Evolutionary conservation across 345 rosid species (phyloP).

Genomic region (Brassica juncea): DNA sequence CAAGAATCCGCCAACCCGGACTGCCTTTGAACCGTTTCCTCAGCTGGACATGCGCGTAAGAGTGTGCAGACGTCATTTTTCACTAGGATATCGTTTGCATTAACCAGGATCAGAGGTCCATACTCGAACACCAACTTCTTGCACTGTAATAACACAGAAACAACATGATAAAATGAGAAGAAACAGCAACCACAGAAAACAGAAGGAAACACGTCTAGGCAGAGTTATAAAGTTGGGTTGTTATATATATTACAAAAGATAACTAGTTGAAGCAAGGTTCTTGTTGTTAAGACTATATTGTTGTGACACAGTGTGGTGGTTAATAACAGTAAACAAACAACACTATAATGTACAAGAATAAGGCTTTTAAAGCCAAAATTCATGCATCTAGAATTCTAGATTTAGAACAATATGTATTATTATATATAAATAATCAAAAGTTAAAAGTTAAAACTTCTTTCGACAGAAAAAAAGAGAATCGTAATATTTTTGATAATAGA

Average conservation of each 20-base stretch:
- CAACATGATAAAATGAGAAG: not conserved
- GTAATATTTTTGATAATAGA: no score
- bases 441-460: not conserved
- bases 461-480: not conserved
- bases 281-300: not conserved
- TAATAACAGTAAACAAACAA: constrained; percentile 5
- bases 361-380: constrained; percentile 24
- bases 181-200: not conserved
- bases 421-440: not conserved
- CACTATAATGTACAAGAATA: constrained; percentile 2
- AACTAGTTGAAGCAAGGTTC: constrained; percentile 15
- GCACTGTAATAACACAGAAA: constrained; percentile 53
- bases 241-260: constrained; percentile 30
- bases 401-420: not conserved
- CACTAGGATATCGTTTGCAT: constrained; percentile 81
- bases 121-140: constrained; percentile 85
- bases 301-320: constrained; percentile 17
- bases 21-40: constrained; percentile 24
- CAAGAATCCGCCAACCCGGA: constrained; percentile 31
- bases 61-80: constrained; percentile 71
- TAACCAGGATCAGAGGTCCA: constrained; percentile 72
- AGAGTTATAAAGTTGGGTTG: not conserved
- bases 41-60: constrained; percentile 64
- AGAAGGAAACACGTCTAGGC: not conserved
- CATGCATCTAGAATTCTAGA: not conserved